Percentiles rank a stretch among this genome's conserved stretches.
phyloP scores from a whole-genome alignment of 805 yeast genomes.

The Candida schatavii region DNA sequence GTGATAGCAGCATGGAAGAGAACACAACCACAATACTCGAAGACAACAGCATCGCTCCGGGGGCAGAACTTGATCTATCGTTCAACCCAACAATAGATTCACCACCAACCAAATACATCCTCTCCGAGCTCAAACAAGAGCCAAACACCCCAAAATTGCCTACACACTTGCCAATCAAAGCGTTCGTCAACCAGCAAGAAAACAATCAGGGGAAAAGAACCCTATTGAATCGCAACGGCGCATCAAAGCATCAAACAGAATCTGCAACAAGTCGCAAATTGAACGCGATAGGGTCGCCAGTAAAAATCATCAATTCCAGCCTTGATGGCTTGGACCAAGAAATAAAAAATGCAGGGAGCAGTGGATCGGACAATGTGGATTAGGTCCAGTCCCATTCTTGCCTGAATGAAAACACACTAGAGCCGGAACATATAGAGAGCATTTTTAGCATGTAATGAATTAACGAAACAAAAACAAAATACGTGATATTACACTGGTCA shows the following conservation, averaged over 20 bases:
- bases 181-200: slow-evolving; percentile 5
- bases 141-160: slow-evolving; percentile 2
- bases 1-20: slow-evolving; percentile 33
- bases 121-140: slow-evolving; percentile 3
- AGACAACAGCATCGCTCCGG: slow-evolving; percentile 20
- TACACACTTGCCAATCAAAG: slow-evolving; percentile 2
- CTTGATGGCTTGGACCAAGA: slow-evolving; percentile 9
- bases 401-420: too few species aligned
- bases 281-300: slow-evolving; percentile 14
- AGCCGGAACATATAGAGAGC: too few species aligned
- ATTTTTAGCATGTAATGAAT: too few species aligned
- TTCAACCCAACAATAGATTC: slow-evolving; percentile 30
- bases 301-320: slow-evolving; percentile 15
- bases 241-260: slow-evolving; percentile 4
- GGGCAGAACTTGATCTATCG: slow-evolving; percentile 23
- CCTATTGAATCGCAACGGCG: slow-evolving; percentile 35
- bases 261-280: slow-evolving; percentile 8
- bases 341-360: slow-evolving; percentile 17
- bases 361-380: slow-evolving; percentile 25
- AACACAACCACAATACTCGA: slow-evolving; percentile 23
- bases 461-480: too few species aligned
- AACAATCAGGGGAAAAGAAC: slow-evolving; percentile 10
- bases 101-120: slow-evolving; percentile 19
- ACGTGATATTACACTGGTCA: too few species aligned
- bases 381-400: slow-evolving; percentile 7